A percentile compares a stretch with the other conserved stretches of the same genome.
These are phyloP conservation scores for Talaromyces thailandensis DNA, from an alignment of 495 filamentous ascomycete species.

Conservation along the genomic window DNA sequence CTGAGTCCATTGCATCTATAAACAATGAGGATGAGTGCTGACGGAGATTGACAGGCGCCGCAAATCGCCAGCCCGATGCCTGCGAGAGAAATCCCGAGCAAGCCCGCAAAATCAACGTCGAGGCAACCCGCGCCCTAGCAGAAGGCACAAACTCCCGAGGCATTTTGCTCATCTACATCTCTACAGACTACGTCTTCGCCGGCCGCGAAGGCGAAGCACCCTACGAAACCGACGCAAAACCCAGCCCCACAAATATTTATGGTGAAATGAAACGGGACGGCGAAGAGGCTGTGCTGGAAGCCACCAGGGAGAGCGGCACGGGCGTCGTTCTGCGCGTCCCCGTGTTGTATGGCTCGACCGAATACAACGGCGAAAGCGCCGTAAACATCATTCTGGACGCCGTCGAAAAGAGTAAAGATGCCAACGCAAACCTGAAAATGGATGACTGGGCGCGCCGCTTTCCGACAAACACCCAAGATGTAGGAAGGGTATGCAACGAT, in stretches of 20 bases:
- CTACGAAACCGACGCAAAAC: constrained; percentile 56
- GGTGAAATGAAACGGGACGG: constrained; percentile 83
- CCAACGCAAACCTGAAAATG: constrained; percentile 58
- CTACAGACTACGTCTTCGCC: constrained; percentile 90
- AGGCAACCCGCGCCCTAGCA: constrained; percentile 59
- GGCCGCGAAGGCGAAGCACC: constrained; percentile 77
- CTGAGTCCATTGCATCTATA: not conserved
- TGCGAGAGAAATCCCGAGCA: constrained; percentile 71
- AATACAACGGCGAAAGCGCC: constrained; percentile 59
- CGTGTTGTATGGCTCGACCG: constrained; percentile 69
- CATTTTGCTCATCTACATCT: constrained; percentile 84
- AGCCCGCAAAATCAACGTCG: constrained; percentile 67
- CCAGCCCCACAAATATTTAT: constrained; percentile 75
- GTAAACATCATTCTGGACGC: constrained; percentile 72
- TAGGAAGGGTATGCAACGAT: constrained; percentile 68
- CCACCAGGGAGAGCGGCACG: constrained; percentile 39
- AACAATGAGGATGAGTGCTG: not conserved
- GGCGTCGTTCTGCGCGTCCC: constrained; percentile 78
- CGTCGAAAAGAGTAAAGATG: constrained; percentile 53
- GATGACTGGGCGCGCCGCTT: constrained; percentile 84
- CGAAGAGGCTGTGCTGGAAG: constrained; percentile 61
- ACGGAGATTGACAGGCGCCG: constrained; percentile 51
- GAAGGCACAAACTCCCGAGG: constrained; percentile 48
- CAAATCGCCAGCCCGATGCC: constrained; percentile 83
- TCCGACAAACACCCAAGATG: constrained; percentile 82